phyloP scores from a whole-genome alignment of 208 protist genomes.

The Trypanosoma boissoni region DNA sequence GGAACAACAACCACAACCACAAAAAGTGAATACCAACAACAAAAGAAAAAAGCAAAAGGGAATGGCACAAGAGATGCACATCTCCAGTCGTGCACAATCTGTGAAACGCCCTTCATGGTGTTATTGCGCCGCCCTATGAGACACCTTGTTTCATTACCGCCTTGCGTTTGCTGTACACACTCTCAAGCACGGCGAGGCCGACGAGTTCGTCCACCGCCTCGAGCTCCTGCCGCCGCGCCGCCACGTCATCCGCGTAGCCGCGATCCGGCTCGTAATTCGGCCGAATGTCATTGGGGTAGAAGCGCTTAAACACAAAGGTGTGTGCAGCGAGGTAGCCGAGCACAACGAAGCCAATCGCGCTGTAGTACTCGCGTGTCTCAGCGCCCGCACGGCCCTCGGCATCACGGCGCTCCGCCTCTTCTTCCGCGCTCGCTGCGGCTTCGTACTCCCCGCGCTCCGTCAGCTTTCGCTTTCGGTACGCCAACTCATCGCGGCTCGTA shows the following conservation, averaged over 20 bases:
- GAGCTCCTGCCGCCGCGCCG: constrained; percentile 54
- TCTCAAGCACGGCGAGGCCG: constrained; percentile 73
- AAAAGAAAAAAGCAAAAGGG: constrained; percentile 11
- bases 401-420: constrained; percentile 67
- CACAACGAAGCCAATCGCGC: constrained; percentile 66
- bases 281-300: constrained; percentile 78
- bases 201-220: constrained; percentile 77
- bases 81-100: too few relatives aligned
- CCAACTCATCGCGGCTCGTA: constrained; percentile 71
- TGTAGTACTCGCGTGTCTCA: constrained; percentile 83
- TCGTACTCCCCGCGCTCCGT: constrained; percentile 83
- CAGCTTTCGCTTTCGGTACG: constrained; percentile 81
- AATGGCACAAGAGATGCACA: too few relatives aligned
- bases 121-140: too few relatives aligned
- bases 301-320: constrained; percentile 72
- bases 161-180: constrained; percentile 77
- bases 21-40: background rate
- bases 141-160: constrained; percentile 36
- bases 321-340: constrained; percentile 79
- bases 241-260: constrained; percentile 83
- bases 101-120: too few relatives aligned
- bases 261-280: constrained; percentile 75
- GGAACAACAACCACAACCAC: background rate
- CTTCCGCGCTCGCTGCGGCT: constrained; percentile 66
- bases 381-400: constrained; percentile 55